Conservation (phyloP, 2,329 filamentous ascomycete species). For the Akanthomyces dipterigenus region DNA sequence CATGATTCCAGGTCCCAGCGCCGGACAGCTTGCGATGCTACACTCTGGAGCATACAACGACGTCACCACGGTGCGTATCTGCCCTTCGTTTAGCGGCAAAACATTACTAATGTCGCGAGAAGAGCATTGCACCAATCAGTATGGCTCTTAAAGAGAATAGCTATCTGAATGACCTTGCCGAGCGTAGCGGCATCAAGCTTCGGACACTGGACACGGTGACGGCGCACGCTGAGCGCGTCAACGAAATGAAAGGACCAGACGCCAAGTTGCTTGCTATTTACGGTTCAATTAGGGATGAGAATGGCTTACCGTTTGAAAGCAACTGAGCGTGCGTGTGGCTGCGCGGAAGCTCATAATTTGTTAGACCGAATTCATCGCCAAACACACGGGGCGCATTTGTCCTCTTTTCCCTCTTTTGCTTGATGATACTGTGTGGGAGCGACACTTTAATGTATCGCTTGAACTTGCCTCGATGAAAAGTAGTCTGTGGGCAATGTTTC, state of each 20-base stretch:
- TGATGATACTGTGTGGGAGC: too few species aligned
- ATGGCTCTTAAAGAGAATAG: conserved; percentile 5
- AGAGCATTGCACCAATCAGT: conserved; percentile 1
- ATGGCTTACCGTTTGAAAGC: background rate
- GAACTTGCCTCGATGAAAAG: too few species aligned
- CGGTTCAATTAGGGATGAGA: background rate
- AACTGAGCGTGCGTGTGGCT: background rate
- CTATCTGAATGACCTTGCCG: background rate
- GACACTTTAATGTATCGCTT: too few species aligned
- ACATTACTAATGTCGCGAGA: background rate
- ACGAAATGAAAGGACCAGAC: background rate
- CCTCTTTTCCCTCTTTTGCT: too few species aligned
- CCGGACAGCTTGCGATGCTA: background rate
- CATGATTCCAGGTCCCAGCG: background rate
- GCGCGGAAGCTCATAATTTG: background rate
- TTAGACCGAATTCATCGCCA: too few species aligned
- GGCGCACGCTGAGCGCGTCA: background rate
- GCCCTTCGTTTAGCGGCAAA: background rate
- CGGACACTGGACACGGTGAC: background rate
- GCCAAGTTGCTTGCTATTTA: conserved; percentile 2
- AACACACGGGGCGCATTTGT: too few species aligned
- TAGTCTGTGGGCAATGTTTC: too few species aligned
- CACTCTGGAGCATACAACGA: background rate
- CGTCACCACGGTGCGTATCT: background rate
- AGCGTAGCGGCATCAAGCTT: background rate